Evolutionary conservation across 176 grass and related monocot genomes (phyloP), one percentile per base, ranked within the genome.

Genomic region (Oryza glaberrima): DNA sequence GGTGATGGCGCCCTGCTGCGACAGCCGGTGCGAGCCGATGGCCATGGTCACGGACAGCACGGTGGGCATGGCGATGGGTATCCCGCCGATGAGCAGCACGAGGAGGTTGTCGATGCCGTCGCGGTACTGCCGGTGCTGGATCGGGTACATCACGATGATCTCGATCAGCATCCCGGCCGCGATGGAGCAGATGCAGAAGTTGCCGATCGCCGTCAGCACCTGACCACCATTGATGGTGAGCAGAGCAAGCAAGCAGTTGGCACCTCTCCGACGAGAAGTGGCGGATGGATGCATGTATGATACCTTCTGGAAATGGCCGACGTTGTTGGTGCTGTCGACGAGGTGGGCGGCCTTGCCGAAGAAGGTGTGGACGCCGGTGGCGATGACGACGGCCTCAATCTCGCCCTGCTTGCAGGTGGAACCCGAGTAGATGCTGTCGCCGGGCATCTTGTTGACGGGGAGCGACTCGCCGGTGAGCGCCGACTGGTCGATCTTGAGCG

Each of bases 331-430:
- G 90, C 82, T 91, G 70, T 98, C 90, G 15, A 98, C 95, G 70
- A 98, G 95, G 85, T 98, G 92, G 5, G 95, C 95, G 1, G 95
- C 95, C 90, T 98, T 98, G 68, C 95, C 95, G 56, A 98, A 95
- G 84, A 98, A 98, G 68, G 95, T 98, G 78, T 91, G 90, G 1
- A 98, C 85, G 69, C 95, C 95, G 34, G 95, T 98, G 72, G 90
- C 84, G 67, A 89, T 93, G 14, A 98, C 95, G 32, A 95, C 82
- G 14, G 92, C 95, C 78, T 95, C 88, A 49, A 98, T 91, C 91
- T 98, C 95, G 11, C 95, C 95, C 71, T 98, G 95, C 87, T 98
- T 98, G 91, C 96, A 98, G 0, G 91, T 98, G 34, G 96, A 98
- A 4, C 96, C 93, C 0, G 96, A 98, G 91, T 84, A 98, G 48